phyloP scores from a whole-genome alignment of 139 green algal species.

The Closterium sp. region DNA sequence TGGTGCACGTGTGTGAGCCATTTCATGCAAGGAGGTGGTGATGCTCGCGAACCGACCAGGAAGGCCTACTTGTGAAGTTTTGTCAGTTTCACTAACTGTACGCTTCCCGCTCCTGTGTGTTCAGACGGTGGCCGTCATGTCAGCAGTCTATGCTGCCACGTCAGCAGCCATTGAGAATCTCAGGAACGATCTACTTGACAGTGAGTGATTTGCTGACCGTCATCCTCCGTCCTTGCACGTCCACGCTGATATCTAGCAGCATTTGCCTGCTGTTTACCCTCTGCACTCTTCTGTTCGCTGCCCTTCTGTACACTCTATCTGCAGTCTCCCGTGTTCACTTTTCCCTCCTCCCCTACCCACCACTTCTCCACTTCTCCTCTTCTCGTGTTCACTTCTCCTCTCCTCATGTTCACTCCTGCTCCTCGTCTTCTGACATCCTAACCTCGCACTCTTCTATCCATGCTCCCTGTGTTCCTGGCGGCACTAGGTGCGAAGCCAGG shows the following conservation, averaged over 20 bases:
- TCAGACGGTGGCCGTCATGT: not conserved
- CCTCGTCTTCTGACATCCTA: too few species aligned
- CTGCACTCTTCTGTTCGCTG: not conserved
- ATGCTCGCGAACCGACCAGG: not conserved
- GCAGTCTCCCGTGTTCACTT: not conserved
- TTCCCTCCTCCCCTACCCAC: not conserved
- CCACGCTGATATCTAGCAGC: too few species aligned
- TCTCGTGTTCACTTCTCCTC: too few species aligned
- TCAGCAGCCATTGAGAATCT: not conserved
- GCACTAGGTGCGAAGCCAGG: not conserved
- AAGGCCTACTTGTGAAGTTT: not conserved
- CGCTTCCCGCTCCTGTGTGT: not conserved
- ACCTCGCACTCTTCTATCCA: not conserved
- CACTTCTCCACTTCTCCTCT: too few species aligned
- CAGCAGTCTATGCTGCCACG: not conserved
- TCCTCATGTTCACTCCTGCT: too few species aligned
- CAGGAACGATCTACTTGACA: not conserved
- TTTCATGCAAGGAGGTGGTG: too few species aligned
- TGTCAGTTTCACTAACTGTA: not conserved
- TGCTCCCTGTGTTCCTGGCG: not conserved
- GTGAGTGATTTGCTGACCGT: not conserved
- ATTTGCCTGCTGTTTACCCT: too few species aligned
- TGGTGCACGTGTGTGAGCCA: not conserved
- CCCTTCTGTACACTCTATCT: not conserved
- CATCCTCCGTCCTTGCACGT: too few species aligned